Evolutionary conservation across 805 yeast species (phyloP).

Genomic region (Cyberlindnera veronae): DNA sequence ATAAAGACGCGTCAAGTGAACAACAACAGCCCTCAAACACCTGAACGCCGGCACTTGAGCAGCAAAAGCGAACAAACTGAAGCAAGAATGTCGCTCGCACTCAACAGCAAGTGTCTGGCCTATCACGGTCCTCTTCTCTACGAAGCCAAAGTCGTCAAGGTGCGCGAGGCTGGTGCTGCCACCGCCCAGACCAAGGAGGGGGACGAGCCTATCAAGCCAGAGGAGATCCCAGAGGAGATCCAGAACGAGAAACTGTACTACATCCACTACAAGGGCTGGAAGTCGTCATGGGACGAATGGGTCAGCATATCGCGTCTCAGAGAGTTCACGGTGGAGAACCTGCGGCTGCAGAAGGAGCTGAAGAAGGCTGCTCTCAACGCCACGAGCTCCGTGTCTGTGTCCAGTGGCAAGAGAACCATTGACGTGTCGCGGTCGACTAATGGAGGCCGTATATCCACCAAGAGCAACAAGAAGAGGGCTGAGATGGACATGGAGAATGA

Average conservation of each 20-base stretch:
- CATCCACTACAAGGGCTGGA: constrained; percentile 96
- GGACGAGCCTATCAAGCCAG: constrained; percentile 22
- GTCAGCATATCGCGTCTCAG: constrained; percentile 66
- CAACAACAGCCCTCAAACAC: background rate
- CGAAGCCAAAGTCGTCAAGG: constrained; percentile 75
- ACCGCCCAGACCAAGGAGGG: constrained; percentile 40
- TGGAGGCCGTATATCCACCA: constrained; percentile 1
- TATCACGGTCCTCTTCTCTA: constrained; percentile 89
- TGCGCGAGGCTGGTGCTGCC: constrained; percentile 52
- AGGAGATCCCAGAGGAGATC: constrained; percentile 34
- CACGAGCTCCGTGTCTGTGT: constrained; percentile 22
- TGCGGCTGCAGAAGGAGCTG: constrained; percentile 58
- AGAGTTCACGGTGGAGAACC: constrained; percentile 64
- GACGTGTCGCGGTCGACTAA: constrained; percentile 15
- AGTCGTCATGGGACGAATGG: constrained; percentile 96
- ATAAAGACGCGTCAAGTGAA: too few species aligned
- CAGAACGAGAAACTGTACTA: constrained; percentile 45
- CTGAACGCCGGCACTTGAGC: too few species aligned
- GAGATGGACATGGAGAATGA: constrained; percentile 32
- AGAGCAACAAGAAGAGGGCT: constrained; percentile 29
- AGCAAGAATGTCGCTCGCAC: constrained; percentile 5
- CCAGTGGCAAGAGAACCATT: constrained; percentile 14
- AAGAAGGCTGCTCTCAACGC: constrained; percentile 42
- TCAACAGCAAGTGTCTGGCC: constrained; percentile 55
- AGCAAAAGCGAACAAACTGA: too few species aligned